Evolutionary conservation across 352 stramenopile species (phyloP).

Genomic region (Blastocystis hominis): DNA sequence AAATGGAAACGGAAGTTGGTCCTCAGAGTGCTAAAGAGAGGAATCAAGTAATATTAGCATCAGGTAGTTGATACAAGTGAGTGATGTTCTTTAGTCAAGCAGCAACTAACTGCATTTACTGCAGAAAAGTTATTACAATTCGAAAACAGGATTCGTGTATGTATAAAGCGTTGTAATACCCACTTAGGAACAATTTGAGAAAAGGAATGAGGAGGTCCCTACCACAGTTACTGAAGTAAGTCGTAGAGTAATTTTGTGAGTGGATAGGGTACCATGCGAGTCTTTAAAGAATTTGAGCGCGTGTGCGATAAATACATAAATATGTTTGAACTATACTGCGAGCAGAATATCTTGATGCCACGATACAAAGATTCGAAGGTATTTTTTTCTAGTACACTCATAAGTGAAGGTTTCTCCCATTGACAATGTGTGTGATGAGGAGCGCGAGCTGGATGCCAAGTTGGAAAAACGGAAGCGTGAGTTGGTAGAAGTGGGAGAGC

Average conservation of each 20-base stretch:
- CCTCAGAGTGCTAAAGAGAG: neutral
- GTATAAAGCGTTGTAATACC: neutral
- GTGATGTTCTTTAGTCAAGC: neutral
- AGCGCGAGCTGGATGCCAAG: constrained; percentile 19
- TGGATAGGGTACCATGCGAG: constrained; percentile 7
- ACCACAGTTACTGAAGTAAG: neutral
- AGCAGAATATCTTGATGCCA: constrained; percentile 4
- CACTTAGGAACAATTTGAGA: neutral
- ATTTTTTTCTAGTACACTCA: neutral
- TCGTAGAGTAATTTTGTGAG: neutral
- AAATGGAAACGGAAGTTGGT: too few relatives aligned
- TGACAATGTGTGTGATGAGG: neutral
- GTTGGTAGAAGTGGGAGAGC: neutral
- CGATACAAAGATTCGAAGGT: neutral
- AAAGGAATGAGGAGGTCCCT: neutral
- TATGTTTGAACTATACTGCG: constrained; percentile 52
- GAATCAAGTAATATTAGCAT: neutral
- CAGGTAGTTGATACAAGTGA: too few relatives aligned
- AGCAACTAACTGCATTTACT: constrained; percentile 4
- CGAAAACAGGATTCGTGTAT: constrained; percentile 33
- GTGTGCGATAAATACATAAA: constrained; percentile 45
- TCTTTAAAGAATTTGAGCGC: constrained; percentile 31
- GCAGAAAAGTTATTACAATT: constrained; percentile 14
- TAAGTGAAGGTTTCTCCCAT: neutral
- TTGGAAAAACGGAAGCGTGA: constrained; percentile 29